Conservation (phyloP, 495 filamentous ascomycete genomes). For the Trichoderma asperelloides region DNA sequence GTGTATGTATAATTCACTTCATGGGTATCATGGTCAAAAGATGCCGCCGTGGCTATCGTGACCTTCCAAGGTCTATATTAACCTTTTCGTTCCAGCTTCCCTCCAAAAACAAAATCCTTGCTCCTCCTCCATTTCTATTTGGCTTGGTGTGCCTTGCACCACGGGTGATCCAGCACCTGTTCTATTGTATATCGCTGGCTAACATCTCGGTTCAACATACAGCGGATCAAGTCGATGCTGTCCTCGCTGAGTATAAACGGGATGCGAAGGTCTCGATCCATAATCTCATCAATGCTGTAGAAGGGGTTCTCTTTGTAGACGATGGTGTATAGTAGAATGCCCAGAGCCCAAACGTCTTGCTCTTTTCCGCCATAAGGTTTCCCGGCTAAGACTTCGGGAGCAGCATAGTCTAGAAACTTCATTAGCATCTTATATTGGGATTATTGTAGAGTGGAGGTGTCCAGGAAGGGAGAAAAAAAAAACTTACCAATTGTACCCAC, state of each 20-base stretch:
- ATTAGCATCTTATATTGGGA: slow-evolving; percentile 8
- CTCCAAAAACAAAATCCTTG: background rate
- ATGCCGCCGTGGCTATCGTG: background rate
- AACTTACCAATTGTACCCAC: slow-evolving; percentile 92
- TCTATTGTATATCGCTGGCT: slow-evolving; percentile 71
- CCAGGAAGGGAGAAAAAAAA: background rate
- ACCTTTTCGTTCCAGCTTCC: background rate
- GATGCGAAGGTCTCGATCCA: slow-evolving; percentile 89
- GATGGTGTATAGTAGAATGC: slow-evolving; percentile 95
- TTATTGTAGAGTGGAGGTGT: background rate
- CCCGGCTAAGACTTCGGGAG: slow-evolving; percentile 91
- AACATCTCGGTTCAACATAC: slow-evolving; percentile 88
- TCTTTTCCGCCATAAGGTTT: slow-evolving; percentile 90
- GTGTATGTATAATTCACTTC: background rate
- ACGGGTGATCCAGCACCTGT: slow-evolving; percentile 76
- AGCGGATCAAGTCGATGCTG: slow-evolving; percentile 78
- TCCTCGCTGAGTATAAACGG: slow-evolving; percentile 87
- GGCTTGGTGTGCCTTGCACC: slow-evolving; percentile 40
- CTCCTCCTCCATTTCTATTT: background rate
- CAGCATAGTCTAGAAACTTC: slow-evolving; percentile 72
- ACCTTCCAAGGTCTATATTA: background rate
- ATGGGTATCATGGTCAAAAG: slow-evolving; percentile 2
- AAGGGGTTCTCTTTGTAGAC: slow-evolving; percentile 99
- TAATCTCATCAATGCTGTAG: slow-evolving; percentile 98
- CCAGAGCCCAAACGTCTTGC: slow-evolving; percentile 98